These are phyloP conservation scores for Cronartium quercuum DNA, from an alignment of 1,284 basidiomycete genomes.

Conservation along the genomic window DNA sequence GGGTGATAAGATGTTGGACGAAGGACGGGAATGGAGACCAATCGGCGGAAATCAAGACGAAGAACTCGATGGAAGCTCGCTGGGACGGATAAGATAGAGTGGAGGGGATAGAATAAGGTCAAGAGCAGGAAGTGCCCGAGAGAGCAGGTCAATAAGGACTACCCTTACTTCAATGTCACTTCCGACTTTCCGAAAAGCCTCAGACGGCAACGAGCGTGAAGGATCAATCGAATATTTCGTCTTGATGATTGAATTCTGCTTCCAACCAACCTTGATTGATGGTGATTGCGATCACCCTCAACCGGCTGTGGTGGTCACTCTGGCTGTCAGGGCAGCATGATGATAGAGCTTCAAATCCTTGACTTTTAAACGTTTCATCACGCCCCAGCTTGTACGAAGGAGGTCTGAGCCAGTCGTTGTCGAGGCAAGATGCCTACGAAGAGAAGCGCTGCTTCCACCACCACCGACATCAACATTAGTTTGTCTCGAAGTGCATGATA, in stretches of 20 bases:
- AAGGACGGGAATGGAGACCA: too few species aligned
- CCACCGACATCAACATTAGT: neutral
- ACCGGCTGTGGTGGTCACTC: too few species aligned
- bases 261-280: neutral
- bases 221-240: neutral
- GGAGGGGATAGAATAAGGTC: too few species aligned
- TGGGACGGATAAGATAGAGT: too few species aligned
- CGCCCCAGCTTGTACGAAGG: neutral
- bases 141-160: too few species aligned
- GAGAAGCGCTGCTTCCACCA: neutral
- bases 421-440: neutral
- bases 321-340: too few species aligned
- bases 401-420: neutral
- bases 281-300: neutral
- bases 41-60: too few species aligned
- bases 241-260: neutral
- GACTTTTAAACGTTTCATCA: neutral
- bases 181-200: too few species aligned
- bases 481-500: neutral
- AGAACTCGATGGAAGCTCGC: too few species aligned
- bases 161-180: too few species aligned
- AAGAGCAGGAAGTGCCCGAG: too few species aligned
- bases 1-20: too few species aligned
- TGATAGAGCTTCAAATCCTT: neutral
- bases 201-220: neutral